Percentiles rank a stretch among this genome's conserved stretches.
phyloP scores from a whole-genome alignment of 1,284 basidiomycete genomes.

The Ganoderma multipileum region DNA sequence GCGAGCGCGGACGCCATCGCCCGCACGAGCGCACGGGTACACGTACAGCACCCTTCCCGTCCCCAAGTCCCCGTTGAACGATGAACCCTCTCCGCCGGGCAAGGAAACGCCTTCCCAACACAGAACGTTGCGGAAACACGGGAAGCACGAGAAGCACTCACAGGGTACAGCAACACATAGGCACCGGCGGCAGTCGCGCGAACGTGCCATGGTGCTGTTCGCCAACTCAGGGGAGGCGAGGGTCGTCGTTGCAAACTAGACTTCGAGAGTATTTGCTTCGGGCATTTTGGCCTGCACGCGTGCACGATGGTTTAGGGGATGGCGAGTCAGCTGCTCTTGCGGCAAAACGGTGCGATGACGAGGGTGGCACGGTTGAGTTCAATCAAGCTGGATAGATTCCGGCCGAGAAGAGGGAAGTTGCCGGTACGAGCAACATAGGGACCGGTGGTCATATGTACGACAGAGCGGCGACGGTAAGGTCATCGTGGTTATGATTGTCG shows the following conservation, averaged over 20 bases:
- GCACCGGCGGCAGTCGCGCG: neutral
- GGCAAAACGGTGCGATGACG: neutral
- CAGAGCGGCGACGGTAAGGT: neutral
- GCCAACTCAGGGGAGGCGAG: slow-evolving; percentile 12
- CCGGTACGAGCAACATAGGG: neutral
- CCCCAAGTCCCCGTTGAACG: neutral
- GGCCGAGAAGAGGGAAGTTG: neutral
- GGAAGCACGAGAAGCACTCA: slow-evolving; percentile 3
- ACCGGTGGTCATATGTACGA: neutral
- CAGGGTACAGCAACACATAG: neutral
- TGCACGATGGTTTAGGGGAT: neutral
- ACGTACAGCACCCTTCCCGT: neutral
- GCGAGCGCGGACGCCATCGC: slow-evolving; percentile 3
- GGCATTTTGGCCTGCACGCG: slow-evolving; percentile 1
- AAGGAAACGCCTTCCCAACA: neutral
- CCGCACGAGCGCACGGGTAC: neutral
- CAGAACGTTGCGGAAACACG: neutral
- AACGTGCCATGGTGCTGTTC: slow-evolving; percentile 10
- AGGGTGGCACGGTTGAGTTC: slow-evolving; percentile 4
- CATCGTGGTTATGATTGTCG: neutral
- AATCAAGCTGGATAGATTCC: neutral
- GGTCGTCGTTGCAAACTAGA: neutral
- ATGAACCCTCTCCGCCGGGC: neutral
- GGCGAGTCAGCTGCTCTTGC: slow-evolving; percentile 11
- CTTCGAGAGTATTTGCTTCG: neutral